Evolutionary conservation across 2,329 filamentous ascomycete species (phyloP).

Genomic region (Biscogniauxia marginata): DNA sequence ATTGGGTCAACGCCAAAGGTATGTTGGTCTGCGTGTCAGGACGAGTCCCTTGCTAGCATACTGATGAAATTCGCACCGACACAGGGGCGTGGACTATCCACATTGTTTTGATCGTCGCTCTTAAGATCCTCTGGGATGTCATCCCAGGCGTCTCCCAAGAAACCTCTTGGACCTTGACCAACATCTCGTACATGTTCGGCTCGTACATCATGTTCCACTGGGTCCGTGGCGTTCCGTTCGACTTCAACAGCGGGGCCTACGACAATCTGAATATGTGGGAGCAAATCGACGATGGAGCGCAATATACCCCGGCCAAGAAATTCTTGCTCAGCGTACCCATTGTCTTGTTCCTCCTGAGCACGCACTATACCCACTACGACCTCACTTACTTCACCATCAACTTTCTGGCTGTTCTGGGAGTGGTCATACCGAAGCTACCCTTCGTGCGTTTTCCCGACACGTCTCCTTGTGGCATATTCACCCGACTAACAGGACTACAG

Average conservation of each 20-base stretch:
- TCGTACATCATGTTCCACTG: slow-evolving; percentile 99
- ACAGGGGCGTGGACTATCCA: slow-evolving; percentile 97
- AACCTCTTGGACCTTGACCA: slow-evolving; percentile 97
- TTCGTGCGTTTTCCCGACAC: slow-evolving; percentile 63
- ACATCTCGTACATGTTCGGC: slow-evolving; percentile 98
- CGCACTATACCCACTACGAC: slow-evolving; percentile 98
- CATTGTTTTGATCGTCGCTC: slow-evolving; percentile 82
- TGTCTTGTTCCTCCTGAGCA: slow-evolving; percentile 90
- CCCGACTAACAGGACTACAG: slow-evolving; percentile 43
- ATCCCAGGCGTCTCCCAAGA: slow-evolving; percentile 96
- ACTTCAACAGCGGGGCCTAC: slow-evolving; percentile 97
- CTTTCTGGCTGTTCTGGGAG: slow-evolving; percentile 84
- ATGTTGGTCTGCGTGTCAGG: slow-evolving; percentile 32
- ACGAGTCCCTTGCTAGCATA: not conserved
- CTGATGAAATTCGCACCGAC: slow-evolving; percentile 12
- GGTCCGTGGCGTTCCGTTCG: slow-evolving; percentile 95
- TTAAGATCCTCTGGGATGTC: slow-evolving; percentile 97
- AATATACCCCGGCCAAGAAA: slow-evolving; percentile 98
- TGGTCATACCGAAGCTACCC: slow-evolving; percentile 94
- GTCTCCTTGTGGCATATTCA: not conserved
- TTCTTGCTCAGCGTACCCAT: slow-evolving; percentile 95
- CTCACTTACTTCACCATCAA: slow-evolving; percentile 97
- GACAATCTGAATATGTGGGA: slow-evolving; percentile 99
- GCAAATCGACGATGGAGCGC: slow-evolving; percentile 98
- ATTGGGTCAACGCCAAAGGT: slow-evolving; percentile 99